A percentile compares a stretch with the other conserved stretches of the same genome.
phyloP scores from a whole-genome alignment of 2,329 filamentous ascomycete genomes.

The Harringtonia aguacate region DNA sequence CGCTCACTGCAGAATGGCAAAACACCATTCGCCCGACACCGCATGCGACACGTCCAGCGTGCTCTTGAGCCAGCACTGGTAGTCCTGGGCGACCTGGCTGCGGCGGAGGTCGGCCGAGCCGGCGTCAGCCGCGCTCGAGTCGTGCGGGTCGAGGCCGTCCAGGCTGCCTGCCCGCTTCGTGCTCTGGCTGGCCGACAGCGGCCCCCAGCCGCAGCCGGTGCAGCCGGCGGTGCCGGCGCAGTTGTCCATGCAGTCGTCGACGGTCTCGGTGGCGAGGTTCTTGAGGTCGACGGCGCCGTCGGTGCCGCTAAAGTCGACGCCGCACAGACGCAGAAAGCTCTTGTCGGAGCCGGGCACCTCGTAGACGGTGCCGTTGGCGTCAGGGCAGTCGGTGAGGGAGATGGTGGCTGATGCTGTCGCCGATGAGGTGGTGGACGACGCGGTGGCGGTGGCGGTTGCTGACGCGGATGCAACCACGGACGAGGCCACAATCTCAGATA shows the following conservation, averaged over 20 bases:
- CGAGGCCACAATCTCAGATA: too few species aligned
- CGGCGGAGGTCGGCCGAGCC: too few species aligned
- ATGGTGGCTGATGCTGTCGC: constrained; percentile 4
- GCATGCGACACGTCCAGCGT: constrained; percentile 19
- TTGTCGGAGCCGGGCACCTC: constrained; percentile 27
- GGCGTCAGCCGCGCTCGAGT: too few species aligned
- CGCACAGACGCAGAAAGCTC: constrained; percentile 32
- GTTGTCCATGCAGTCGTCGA: constrained; percentile 27
- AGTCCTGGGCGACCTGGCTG: constrained; percentile 13
- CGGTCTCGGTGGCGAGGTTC: constrained; percentile 20
- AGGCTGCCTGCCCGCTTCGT: too few species aligned
- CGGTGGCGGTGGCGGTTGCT: constrained; percentile 11
- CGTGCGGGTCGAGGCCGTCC: too few species aligned
- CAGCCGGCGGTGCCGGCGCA: constrained; percentile 25
- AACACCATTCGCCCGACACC: constrained; percentile 23
- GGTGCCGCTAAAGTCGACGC: constrained; percentile 31
- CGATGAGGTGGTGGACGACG: constrained; percentile 12
- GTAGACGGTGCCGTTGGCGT: constrained; percentile 32
- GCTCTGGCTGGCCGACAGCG: constrained; percentile 9
- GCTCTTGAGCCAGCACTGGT: constrained; percentile 27
- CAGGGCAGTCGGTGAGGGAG: constrained; percentile 26
- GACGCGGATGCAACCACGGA: too few species aligned
- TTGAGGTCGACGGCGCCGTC: constrained; percentile 19
- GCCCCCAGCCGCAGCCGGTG: constrained; percentile 27
- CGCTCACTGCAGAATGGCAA: constrained; percentile 20